phyloP scores from a whole-genome alignment of 768 basidiomycete genomes.

The Tubosaeta sp. region DNA sequence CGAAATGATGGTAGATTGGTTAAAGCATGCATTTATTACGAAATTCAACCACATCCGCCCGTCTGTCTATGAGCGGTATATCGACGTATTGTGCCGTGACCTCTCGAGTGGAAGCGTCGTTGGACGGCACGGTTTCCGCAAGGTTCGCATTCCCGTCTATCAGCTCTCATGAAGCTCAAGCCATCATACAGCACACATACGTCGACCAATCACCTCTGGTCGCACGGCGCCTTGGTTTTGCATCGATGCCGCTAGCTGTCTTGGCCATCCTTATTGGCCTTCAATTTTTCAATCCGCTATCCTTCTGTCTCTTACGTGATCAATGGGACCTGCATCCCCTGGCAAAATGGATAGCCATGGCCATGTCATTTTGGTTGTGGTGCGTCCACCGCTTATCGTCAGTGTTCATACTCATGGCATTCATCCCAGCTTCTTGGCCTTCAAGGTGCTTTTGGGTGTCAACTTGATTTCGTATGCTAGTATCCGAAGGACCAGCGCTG shows the following conservation, averaged over 20 bases:
- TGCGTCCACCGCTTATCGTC: slow-evolving; percentile 38
- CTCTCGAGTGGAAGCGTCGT: slow-evolving; percentile 75
- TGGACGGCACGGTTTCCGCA: slow-evolving; percentile 62
- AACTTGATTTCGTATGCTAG: slow-evolving; percentile 83
- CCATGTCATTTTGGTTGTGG: slow-evolving; percentile 81
- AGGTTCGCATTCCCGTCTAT: slow-evolving; percentile 40
- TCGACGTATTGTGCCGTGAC: slow-evolving; percentile 93
- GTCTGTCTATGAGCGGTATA: slow-evolving; percentile 91
- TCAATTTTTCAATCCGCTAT: slow-evolving; percentile 62
- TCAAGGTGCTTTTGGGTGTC: slow-evolving; percentile 92
- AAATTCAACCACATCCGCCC: slow-evolving; percentile 99
- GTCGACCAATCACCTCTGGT: slow-evolving; percentile 96
- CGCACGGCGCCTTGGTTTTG: slow-evolving; percentile 89
- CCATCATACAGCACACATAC: slow-evolving; percentile 61
- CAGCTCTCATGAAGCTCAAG: slow-evolving; percentile 2
- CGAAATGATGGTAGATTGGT: slow-evolving; percentile 95
- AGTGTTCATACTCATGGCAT: neutral
- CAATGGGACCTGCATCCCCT: slow-evolving; percentile 42
- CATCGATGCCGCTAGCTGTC: slow-evolving; percentile 86
- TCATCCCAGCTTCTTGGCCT: slow-evolving; percentile 61
- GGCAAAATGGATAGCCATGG: slow-evolving; percentile 62
- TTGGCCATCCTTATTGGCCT: slow-evolving; percentile 72
- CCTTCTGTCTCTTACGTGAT: slow-evolving; percentile 39
- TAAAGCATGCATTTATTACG: slow-evolving; percentile 98
- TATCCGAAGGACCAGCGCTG: slow-evolving; percentile 70